Evolutionary conservation across 176 grass and related monocot species (phyloP).

Genomic region (Ensete glaucum): DNA sequence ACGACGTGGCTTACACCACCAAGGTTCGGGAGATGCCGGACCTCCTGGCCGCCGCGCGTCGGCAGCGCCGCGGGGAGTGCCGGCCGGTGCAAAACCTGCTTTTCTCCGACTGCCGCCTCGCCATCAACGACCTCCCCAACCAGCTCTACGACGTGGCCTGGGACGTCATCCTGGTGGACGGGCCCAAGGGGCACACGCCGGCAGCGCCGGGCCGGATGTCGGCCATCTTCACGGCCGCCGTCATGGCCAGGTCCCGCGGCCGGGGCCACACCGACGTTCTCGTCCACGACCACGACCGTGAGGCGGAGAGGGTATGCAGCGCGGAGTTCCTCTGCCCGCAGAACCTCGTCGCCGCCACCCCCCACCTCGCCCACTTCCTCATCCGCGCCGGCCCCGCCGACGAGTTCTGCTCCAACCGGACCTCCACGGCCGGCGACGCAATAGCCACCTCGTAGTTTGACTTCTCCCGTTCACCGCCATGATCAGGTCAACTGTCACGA

Average conservation of each 20-base stretch:
- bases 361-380: constrained; percentile 53
- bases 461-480: background rate
- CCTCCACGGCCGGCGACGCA: constrained; percentile 1
- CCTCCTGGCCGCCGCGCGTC: constrained; percentile 36
- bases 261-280: constrained; percentile 49
- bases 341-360: constrained; percentile 30
- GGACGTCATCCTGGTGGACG: constrained; percentile 70
- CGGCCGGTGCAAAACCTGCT: constrained; percentile 79
- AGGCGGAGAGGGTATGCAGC: constrained; percentile 44
- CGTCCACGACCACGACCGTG: constrained; percentile 75
- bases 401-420: constrained; percentile 44
- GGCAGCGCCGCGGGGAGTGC: constrained; percentile 37
- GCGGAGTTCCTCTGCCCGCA: constrained; percentile 74
- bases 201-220: constrained; percentile 54
- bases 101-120: constrained; percentile 87
- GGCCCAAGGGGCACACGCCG: constrained; percentile 49
- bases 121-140: constrained; percentile 94
- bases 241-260: constrained; percentile 38
- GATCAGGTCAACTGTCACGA: background rate
- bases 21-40: constrained; percentile 8
- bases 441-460: background rate
- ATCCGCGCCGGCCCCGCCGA: constrained; percentile 34
- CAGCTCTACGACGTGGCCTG: constrained; percentile 82
- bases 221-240: constrained; percentile 78
- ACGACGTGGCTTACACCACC: constrained; percentile 23